Evolutionary conservation across 148 eudicot genomes (phyloP), one percentile per base, ranked within the genome.

Genomic region (Cornus suecica): DNA sequence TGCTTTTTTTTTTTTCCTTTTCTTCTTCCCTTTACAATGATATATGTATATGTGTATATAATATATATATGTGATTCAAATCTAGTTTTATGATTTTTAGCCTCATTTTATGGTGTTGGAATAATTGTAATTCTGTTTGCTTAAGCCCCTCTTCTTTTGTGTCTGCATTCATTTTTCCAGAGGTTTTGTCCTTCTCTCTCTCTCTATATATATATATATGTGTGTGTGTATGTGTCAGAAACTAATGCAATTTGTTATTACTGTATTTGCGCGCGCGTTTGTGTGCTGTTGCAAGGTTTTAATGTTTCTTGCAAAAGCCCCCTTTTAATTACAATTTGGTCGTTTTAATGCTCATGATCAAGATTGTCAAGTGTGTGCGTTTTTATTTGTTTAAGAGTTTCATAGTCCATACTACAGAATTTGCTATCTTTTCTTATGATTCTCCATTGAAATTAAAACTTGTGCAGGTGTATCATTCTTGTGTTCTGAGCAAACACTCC

Each of bases 391-490:
- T 6, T 6, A 48, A 48, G 15, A 11, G 20, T 13, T 48, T 48
- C 20, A 48, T 48, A 48, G 4, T 16, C 13, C 20, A 11, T 48
- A 48, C 20, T 16, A 48, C 20, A 11, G 15, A 48, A 48, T 11
- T 48, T 48, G 54, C 51, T 45, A 11, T 14, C 20, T 48, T 48
- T 13, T 11, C 54, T 48, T 48, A 6, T 37, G 42, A 9, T 18
- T 73, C 22, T 62, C 37, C 68, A 26, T 15, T 62, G 37, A 34
- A 54, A 42, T 64, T 62, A 66, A 18, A 10, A 25, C 56, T 52
- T 30, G 26, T 78, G 76, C 76, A 66, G 72, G 72, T 66, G 34
- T 61, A 58, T 9, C 18, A 64, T 28, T 64, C 29, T 30, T 64
- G 45, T 72, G 2, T 24, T 34, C 6, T 27, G 37, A 29, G 64